These are phyloP conservation scores for Candida broadrunensis DNA, from an alignment of 805 yeast species.

Conservation along the genomic window DNA sequence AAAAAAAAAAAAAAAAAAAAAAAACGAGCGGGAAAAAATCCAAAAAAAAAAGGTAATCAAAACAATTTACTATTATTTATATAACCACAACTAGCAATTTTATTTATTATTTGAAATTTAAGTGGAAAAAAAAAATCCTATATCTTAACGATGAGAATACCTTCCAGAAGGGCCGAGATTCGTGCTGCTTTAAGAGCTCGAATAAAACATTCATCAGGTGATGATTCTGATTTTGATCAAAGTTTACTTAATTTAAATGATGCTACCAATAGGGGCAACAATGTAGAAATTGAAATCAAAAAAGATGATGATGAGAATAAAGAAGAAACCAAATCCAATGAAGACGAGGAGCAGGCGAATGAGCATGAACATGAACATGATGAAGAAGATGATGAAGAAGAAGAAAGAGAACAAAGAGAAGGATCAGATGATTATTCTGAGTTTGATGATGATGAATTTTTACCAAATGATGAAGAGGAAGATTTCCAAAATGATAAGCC, in stretches of 20 bases:
- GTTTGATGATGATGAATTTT: background rate
- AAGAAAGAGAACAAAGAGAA: constrained; percentile 1
- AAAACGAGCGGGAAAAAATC: too few relatives aligned
- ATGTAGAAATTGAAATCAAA: background rate
- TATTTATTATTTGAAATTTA: too few relatives aligned
- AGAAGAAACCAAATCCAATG: too few relatives aligned
- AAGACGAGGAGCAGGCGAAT: constrained; percentile 1
- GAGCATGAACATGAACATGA: constrained; percentile 3
- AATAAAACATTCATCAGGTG: background rate
- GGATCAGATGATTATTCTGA: background rate
- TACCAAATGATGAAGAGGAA: background rate
- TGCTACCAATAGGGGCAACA: background rate
- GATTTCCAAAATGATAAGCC: background rate
- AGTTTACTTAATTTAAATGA: background rate
- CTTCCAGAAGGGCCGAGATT: background rate
- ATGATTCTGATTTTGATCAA: background rate
- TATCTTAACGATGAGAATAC: background rate
- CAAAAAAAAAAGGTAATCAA: too few relatives aligned
- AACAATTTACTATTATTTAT: too few relatives aligned
- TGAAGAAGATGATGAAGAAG: constrained; percentile 5
- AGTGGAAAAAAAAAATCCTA: too few relatives aligned
- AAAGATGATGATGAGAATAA: background rate
- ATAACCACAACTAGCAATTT: too few relatives aligned
- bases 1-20: too few relatives aligned
- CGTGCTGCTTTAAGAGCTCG: constrained; percentile 1